Percentiles rank a stretch among this genome's conserved stretches.
Evolutionary conservation across 2,329 filamentous ascomycete genomes (phyloP).

Genomic region (Cladosporium oxysporum): DNA sequence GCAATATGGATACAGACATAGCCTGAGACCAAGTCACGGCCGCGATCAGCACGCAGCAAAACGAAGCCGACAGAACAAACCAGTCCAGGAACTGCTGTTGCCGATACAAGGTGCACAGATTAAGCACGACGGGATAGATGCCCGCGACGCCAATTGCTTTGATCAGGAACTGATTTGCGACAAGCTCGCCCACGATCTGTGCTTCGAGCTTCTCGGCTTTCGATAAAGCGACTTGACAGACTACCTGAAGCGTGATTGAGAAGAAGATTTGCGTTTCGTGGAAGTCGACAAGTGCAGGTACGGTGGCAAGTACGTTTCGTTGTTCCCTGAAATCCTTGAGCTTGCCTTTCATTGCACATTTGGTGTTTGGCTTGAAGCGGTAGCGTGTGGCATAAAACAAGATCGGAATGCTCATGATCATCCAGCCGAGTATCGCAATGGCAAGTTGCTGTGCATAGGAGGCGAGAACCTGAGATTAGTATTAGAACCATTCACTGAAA

Average conservation of each 20-base stretch:
- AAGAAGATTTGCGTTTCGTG: conserved; percentile 6
- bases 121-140: not conserved
- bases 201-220: not conserved
- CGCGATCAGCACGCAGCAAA: not conserved
- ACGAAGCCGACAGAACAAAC: not conserved
- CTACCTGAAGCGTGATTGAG: not conserved
- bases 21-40: not conserved
- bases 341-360: not conserved
- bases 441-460: not conserved
- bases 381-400: not conserved
- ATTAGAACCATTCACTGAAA: not conserved
- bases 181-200: not conserved
- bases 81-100: not conserved
- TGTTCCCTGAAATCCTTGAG: not conserved
- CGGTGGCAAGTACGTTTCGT: not conserved
- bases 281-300: not conserved
- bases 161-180: not conserved
- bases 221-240: not conserved
- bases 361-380: not conserved
- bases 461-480: not conserved
- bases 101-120: not conserved
- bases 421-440: not conserved
- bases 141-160: not conserved
- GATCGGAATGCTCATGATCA: not conserved
- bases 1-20: not conserved